Conservation (phyloP, 73 alveolate genomes). For the Tetrahymena borealis region DNA sequence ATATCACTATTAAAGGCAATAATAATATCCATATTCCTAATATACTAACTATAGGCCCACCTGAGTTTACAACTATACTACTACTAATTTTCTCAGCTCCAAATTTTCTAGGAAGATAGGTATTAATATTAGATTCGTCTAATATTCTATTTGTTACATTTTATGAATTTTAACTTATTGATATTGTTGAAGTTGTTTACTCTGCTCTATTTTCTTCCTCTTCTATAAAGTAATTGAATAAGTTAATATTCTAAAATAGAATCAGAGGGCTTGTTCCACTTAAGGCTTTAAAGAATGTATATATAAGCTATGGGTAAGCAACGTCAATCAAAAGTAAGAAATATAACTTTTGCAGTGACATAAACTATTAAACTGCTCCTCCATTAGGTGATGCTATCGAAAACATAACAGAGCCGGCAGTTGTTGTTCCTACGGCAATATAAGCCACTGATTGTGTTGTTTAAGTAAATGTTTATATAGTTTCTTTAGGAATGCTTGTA, state of each 20-base stretch:
- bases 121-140: neutral
- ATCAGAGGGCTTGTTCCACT: neutral
- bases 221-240: neutral
- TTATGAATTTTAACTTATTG: neutral
- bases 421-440: neutral
- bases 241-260: neutral
- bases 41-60: neutral
- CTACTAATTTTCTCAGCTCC: neutral
- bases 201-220: neutral
- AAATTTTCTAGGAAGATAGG: neutral
- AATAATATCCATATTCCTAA: neutral
- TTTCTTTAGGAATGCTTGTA: neutral
- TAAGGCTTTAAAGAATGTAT: neutral
- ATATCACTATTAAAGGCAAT: neutral
- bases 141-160: neutral
- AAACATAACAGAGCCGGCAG: neutral
- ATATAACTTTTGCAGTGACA: neutral
- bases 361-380: neutral
- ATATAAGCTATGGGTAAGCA: neutral
- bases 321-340: neutral
- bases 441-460: neutral
- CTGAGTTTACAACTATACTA: neutral
- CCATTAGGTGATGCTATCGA: neutral
- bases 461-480: neutral
- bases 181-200: neutral